Percentiles rank a stretch among this genome's conserved stretches.
Evolutionary conservation across 1,284 basidiomycete genomes (phyloP).

Genomic region (Ganoderma sp.): DNA sequence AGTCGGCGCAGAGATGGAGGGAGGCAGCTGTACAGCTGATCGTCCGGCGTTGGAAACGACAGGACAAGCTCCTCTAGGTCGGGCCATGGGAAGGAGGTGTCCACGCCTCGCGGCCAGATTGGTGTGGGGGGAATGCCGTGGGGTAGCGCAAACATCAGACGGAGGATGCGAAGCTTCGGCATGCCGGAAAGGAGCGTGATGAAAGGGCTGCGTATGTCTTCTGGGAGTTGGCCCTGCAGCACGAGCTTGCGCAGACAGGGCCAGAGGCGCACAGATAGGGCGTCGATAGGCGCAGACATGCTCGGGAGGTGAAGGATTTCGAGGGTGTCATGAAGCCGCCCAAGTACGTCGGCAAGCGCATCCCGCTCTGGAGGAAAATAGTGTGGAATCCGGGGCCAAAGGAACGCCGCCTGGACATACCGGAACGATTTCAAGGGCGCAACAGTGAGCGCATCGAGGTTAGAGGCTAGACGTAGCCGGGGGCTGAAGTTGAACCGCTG

Average conservation of each 20-base stretch:
- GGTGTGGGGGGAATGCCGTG: not conserved
- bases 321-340: not conserved
- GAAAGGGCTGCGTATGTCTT: not conserved
- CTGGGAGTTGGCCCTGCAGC: not conserved
- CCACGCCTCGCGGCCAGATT: not conserved
- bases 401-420: not conserved
- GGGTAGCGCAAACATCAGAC: not conserved
- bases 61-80: not conserved
- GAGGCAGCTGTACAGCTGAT: conserved; percentile 6
- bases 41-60: not conserved
- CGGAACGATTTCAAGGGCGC: not conserved
- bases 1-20: not conserved
- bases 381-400: not conserved
- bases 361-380: not conserved
- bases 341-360: not conserved
- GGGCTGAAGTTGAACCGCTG: not conserved
- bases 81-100: conserved; percentile 8
- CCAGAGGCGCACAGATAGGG: not conserved
- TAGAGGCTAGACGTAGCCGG: not conserved
- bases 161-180: not conserved
- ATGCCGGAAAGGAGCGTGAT: not conserved
- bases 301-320: not conserved
- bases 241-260: not conserved
- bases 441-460: not conserved
- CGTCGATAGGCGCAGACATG: not conserved